Percentiles rank a stretch among this genome's conserved stretches.
Conservation (phyloP, 2,329 filamentous ascomycete genomes). For the Penicillium sp. region DNA sequence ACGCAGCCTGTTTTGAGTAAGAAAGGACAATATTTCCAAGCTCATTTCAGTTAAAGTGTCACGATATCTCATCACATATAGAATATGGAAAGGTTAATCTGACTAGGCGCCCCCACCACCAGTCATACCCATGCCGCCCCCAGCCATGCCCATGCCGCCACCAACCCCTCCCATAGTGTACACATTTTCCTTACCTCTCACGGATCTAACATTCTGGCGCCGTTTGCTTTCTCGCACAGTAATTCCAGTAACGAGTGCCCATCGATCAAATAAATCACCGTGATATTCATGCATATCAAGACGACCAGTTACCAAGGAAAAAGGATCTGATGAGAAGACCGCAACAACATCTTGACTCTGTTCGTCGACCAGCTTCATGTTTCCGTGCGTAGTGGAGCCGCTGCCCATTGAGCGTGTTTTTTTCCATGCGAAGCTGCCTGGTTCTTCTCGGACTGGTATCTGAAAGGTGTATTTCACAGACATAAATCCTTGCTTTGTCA, state of each 20-base stretch:
- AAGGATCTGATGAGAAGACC: slow-evolving; percentile 7
- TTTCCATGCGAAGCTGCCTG: slow-evolving; percentile 1
- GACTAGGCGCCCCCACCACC: not conserved
- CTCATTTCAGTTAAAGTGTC: not conserved
- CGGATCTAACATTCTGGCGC: slow-evolving; percentile 1
- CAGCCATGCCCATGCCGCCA: not conserved
- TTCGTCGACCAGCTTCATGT: slow-evolving; percentile 9
- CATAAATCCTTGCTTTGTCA: slow-evolving; percentile 6
- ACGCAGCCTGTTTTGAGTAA: not conserved
- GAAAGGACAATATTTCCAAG: not conserved
- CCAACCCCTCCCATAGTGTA: not conserved
- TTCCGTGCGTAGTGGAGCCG: slow-evolving; percentile 1
- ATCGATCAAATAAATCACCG: slow-evolving; percentile 5
- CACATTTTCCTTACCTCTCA: not conserved
- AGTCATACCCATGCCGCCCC: slow-evolving; percentile 1
- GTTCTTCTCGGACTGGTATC: not conserved
- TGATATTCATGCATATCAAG: slow-evolving; percentile 8
- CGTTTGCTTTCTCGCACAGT: slow-evolving; percentile 7
- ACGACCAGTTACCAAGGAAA: slow-evolving; percentile 1
- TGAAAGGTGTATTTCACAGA: slow-evolving; percentile 3
- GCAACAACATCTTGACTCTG: slow-evolving; percentile 4
- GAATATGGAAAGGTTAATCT: not conserved
- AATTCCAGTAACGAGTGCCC: slow-evolving; percentile 5
- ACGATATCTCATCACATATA: too few species aligned
- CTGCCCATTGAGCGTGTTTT: slow-evolving; percentile 7